Percentiles rank a stretch among this genome's conserved stretches.
Evolutionary conservation across 345 rosid genomes (phyloP).

Genomic region (Mangifera indica): DNA sequence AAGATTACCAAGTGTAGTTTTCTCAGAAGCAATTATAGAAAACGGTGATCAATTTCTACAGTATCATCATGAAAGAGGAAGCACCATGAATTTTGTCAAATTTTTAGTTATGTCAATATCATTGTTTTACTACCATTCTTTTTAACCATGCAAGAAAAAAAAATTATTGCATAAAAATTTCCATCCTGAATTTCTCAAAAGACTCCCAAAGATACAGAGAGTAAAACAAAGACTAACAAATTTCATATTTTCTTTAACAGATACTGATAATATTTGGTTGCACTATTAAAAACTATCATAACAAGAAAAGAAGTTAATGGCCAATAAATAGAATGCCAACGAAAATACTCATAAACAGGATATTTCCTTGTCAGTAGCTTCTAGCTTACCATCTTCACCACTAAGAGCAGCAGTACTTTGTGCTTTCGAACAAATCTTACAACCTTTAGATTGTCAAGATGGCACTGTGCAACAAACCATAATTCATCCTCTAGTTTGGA

Average conservation of each 20-base stretch:
- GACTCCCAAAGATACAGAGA: neutral
- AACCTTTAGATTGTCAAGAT: constrained; percentile 68
- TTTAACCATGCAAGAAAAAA: too few relatives aligned
- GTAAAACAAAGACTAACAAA: neutral
- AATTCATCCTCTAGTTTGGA: constrained; percentile 63
- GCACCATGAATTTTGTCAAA: too few relatives aligned
- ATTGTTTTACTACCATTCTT: too few relatives aligned
- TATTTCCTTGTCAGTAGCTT: constrained; percentile 50
- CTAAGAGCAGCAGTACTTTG: constrained; percentile 40
- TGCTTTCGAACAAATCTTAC: constrained; percentile 49
- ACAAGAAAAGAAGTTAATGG: neutral
- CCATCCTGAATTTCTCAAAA: neutral
- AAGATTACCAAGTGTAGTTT: constrained; percentile 13
- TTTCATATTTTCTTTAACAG: neutral
- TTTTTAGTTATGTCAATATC: too few relatives aligned
- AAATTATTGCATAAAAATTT: neutral
- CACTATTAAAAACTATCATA: neutral
- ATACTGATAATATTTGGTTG: neutral
- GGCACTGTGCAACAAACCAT: constrained; percentile 39
- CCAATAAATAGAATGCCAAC: neutral
- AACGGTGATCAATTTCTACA: neutral
- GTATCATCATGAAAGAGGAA: neutral
- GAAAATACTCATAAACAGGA: constrained; percentile 9
- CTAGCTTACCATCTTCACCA: constrained; percentile 34
- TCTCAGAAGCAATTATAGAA: neutral